Evolutionary conservation across 2,329 filamentous ascomycete genomes (phyloP).

Genomic region (Pseudocercospora eumusae): DNA sequence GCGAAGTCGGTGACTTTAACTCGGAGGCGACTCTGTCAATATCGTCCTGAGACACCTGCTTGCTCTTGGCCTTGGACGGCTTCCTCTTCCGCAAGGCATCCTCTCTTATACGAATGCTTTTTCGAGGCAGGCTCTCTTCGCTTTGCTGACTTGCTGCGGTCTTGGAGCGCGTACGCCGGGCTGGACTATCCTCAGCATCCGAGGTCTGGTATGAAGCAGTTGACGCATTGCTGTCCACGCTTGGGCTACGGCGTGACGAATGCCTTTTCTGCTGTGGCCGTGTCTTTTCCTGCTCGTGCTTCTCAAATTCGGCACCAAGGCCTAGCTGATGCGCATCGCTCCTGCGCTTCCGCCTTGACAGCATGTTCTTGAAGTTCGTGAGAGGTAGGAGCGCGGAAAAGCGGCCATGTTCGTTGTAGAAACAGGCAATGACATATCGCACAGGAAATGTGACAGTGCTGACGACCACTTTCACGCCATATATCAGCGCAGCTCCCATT

Average conservation of each 20-base stretch:
- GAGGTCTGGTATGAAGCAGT: conserved; percentile 66
- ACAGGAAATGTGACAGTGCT: conserved; percentile 77
- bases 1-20: conserved; percentile 91
- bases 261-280: conserved; percentile 33
- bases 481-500: conserved; percentile 70
- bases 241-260: conserved; percentile 44
- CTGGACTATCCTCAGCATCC: conserved; percentile 56
- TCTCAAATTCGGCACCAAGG: conserved; percentile 36
- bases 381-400: conserved; percentile 79
- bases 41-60: conserved; percentile 38
- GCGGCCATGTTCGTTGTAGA: conserved; percentile 76
- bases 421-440: conserved; percentile 77
- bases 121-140: conserved; percentile 65
- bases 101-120: conserved; percentile 90
- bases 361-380: conserved; percentile 58
- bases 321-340: conserved; percentile 35
- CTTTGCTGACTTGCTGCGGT: conserved; percentile 56
- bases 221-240: conserved; percentile 40
- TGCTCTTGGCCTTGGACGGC: conserved; percentile 58
- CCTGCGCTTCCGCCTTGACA: conserved; percentile 46
- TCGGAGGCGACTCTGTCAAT: conserved; percentile 63
- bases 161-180: conserved; percentile 64
- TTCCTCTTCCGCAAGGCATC: conserved; percentile 73
- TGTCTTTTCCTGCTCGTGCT: conserved; percentile 35
- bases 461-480: conserved; percentile 75